phyloP scores from a whole-genome alignment of 768 basidiomycete genomes.

The Ephemerocybe angulata region DNA sequence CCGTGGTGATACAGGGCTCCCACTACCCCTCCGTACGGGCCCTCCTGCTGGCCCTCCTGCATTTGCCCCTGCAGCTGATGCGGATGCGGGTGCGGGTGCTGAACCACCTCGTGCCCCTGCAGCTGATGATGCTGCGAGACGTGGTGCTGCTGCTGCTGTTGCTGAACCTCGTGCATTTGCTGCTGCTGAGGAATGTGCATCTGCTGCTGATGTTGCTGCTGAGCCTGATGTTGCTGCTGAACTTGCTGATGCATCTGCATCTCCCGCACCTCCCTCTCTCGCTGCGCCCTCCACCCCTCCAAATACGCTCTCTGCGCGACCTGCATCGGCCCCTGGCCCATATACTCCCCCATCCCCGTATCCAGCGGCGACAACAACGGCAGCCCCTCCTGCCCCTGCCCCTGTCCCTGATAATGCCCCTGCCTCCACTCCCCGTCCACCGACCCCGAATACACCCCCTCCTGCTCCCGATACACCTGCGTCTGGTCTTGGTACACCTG shows the following conservation, averaged over 20 bases:
- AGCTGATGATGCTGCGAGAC: background rate
- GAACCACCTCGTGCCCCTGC: too few relatives aligned
- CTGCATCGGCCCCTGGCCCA: background rate
- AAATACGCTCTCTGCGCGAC: too few relatives aligned
- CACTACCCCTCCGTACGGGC: too few relatives aligned
- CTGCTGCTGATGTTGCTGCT: slow-evolving; percentile 4
- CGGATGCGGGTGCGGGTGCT: too few relatives aligned
- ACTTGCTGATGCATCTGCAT: slow-evolving; percentile 3
- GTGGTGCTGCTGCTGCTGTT: background rate
- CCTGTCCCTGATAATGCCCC: slow-evolving; percentile 9
- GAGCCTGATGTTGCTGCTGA: slow-evolving; percentile 1
- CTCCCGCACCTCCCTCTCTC: background rate
- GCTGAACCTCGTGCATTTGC: slow-evolving; percentile 10
- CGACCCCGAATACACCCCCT: background rate
- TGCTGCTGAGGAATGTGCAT: slow-evolving; percentile 6
- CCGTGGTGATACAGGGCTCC: too few relatives aligned
- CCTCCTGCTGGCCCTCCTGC: too few relatives aligned
- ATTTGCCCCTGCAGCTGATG: background rate
- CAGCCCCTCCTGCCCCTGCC: slow-evolving; percentile 5
- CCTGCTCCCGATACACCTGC: background rate
- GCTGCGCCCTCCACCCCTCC: too few relatives aligned
- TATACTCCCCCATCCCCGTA: background rate
- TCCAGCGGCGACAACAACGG: too few relatives aligned
- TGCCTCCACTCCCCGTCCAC: background rate
- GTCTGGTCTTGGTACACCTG: background rate